Evolutionary conservation across 2,329 filamentous ascomycete species (phyloP).

Genomic region (Clarireedia homoeocarpa): DNA sequence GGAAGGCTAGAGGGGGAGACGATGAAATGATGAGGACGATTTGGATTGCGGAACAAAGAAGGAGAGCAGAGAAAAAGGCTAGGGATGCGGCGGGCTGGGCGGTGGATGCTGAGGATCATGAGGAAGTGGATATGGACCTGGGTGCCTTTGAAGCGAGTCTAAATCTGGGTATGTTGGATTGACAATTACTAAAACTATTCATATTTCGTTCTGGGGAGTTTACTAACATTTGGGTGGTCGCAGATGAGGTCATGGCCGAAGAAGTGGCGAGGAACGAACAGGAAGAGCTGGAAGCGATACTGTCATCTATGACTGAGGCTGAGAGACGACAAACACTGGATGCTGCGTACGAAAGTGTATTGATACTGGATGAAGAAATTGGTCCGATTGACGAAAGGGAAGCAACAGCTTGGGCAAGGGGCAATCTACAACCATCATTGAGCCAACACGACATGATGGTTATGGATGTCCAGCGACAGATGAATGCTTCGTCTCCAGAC

Average conservation of each 20-base stretch:
- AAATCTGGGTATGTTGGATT: constrained; percentile 5
- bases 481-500: constrained; percentile 11
- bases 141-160: background rate
- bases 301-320: constrained; percentile 40
- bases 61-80: constrained; percentile 27
- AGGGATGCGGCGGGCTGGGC: constrained; percentile 23
- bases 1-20: constrained; percentile 54
- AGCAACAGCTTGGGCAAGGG: background rate
- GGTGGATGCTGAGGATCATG: constrained; percentile 11
- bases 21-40: constrained; percentile 41
- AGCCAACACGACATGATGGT: background rate
- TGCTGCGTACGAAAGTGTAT: constrained; percentile 1
- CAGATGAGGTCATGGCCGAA: constrained; percentile 40
- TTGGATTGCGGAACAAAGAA: constrained; percentile 32
- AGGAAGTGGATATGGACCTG: constrained; percentile 12
- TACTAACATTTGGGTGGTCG: constrained; percentile 2
- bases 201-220: background rate
- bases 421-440: background rate
- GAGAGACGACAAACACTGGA: background rate
- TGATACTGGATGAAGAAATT: constrained; percentile 8
- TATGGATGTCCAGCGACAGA: constrained; percentile 4
- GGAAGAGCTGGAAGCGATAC: constrained; percentile 48
- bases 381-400: background rate
- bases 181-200: background rate
- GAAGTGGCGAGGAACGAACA: constrained; percentile 44